Percentiles rank a stretch among this genome's conserved stretches.
Conservation (phyloP, 208 protist species). For the Porcisia hertigi region DNA sequence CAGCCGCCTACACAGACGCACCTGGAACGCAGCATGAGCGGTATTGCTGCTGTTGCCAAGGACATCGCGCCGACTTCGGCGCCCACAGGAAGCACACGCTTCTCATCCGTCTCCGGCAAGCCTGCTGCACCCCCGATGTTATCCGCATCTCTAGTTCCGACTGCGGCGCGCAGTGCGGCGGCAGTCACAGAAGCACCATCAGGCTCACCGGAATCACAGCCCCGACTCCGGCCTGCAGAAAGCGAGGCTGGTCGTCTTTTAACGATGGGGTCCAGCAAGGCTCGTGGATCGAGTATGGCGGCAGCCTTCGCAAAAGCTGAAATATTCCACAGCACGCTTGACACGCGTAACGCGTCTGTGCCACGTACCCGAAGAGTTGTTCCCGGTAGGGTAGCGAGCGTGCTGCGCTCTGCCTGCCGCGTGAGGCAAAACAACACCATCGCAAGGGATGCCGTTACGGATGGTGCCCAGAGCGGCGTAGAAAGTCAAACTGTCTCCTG, state of each 20-base stretch:
- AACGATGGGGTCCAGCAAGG: background rate
- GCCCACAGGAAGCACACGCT: no score
- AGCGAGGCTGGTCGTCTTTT: background rate
- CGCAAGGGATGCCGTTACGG: no score
- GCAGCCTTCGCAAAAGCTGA: background rate
- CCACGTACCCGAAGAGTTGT: background rate
- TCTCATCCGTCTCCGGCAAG: no score
- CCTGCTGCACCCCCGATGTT: background rate
- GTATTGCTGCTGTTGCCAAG: background rate
- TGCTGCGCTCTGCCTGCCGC: background rate
- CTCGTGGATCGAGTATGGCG: background rate
- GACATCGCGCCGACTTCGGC: conserved; percentile 1
- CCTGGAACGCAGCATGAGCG: conserved; percentile 4
- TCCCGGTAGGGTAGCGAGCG: background rate
- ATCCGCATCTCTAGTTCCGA: background rate
- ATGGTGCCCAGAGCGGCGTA: background rate
- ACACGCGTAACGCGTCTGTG: background rate
- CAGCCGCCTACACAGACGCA: conserved; percentile 15
- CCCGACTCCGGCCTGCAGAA: background rate
- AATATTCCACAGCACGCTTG: background rate
- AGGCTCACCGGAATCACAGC: background rate
- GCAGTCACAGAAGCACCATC: background rate
- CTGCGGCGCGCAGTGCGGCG: background rate
- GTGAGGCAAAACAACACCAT: background rate
- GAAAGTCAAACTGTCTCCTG: background rate